Evolutionary conservation across 306 rosid genomes (phyloP).

Genomic region (Cucumis cinereus): DNA sequence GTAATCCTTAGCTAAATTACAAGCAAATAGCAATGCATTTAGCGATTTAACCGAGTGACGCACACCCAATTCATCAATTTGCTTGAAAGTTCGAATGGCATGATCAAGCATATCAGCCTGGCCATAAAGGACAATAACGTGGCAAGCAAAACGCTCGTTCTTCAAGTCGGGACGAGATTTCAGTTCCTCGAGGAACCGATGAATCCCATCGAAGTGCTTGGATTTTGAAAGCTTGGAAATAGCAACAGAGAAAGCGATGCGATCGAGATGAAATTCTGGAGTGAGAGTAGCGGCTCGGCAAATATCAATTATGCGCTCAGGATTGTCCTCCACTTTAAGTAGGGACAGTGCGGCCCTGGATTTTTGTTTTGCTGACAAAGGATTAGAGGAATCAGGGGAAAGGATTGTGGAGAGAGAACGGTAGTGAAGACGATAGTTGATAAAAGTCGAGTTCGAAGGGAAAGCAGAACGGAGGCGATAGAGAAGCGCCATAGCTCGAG

Average conservation of each 20-base stretch:
- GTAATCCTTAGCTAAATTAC: slow-evolving; percentile 39
- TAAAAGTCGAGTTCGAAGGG: neutral
- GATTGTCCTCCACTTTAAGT: slow-evolving; percentile 56
- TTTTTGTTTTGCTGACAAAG: slow-evolving; percentile 37
- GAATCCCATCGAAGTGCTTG: slow-evolving; percentile 45
- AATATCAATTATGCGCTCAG: slow-evolving; percentile 45
- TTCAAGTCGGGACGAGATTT: slow-evolving; percentile 49
- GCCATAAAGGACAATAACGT: slow-evolving; percentile 62
- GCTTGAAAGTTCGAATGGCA: slow-evolving; percentile 39
- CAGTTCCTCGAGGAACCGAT: slow-evolving; percentile 36
- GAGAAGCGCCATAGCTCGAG: slow-evolving; percentile 35
- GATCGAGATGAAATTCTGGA: slow-evolving; percentile 58
- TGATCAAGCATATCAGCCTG: slow-evolving; percentile 59
- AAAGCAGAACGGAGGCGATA: slow-evolving; percentile 40
- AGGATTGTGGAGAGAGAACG: slow-evolving; percentile 41
- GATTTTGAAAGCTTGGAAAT: slow-evolving; percentile 40
- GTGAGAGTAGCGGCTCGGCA: slow-evolving; percentile 71
- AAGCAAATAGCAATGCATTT: slow-evolving; percentile 50
- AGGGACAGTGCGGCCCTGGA: slow-evolving; percentile 40
- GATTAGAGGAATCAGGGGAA: slow-evolving; percentile 29
- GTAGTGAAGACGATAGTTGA: neutral
- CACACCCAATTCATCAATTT: slow-evolving; percentile 23
- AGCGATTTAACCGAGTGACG: slow-evolving; percentile 42
- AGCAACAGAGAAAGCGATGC: slow-evolving; percentile 52
- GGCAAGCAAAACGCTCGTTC: slow-evolving; percentile 48